A percentile compares a stretch with the other conserved stretches of the same genome.
Conservation (phyloP, 1,284 basidiomycete genomes). For the Bjerkandera adusta region DNA sequence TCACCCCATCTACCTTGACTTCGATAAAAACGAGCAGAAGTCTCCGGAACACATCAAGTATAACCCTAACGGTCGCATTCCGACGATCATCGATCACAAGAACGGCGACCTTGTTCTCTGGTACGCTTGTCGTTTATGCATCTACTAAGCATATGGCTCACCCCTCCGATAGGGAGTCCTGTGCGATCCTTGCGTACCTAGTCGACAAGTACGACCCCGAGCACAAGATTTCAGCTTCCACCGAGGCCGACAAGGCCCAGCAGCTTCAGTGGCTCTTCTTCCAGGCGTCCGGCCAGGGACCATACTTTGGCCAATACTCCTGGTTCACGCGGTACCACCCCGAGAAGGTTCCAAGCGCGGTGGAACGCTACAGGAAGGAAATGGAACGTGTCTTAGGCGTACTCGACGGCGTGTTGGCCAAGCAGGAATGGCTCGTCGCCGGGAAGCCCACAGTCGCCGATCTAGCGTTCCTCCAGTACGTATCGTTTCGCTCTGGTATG, state of each 20-base stretch:
- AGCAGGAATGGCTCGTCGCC: slow-evolving; percentile 17
- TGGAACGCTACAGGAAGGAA: slow-evolving; percentile 30
- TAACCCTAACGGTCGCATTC: slow-evolving; percentile 30
- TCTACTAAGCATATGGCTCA: neutral
- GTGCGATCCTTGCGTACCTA: slow-evolving; percentile 30
- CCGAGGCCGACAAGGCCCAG: slow-evolving; percentile 17
- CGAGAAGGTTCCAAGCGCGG: slow-evolving; percentile 23
- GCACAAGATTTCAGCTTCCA: slow-evolving; percentile 22
- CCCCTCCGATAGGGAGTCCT: slow-evolving; percentile 25
- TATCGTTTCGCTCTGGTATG: too few relatives aligned
- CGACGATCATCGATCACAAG: slow-evolving; percentile 30
- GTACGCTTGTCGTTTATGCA: neutral
- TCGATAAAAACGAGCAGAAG: slow-evolving; percentile 26
- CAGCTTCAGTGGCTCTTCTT: slow-evolving; percentile 24
- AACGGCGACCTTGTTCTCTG: slow-evolving; percentile 26
- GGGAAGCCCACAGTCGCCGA: slow-evolving; percentile 17
- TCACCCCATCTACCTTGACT: slow-evolving; percentile 25
- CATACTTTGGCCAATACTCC: slow-evolving; percentile 19
- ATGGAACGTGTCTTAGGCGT: slow-evolving; percentile 28
- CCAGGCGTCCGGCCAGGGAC: slow-evolving; percentile 22
- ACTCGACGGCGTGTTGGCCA: slow-evolving; percentile 22
- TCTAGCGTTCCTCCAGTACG: slow-evolving; percentile 10
- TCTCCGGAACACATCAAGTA: slow-evolving; percentile 17
- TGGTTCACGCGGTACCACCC: slow-evolving; percentile 23
- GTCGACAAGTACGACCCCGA: slow-evolving; percentile 29